Conservation (phyloP, 2,329 filamentous ascomycete genomes). For the Metarhizium album region DNA sequence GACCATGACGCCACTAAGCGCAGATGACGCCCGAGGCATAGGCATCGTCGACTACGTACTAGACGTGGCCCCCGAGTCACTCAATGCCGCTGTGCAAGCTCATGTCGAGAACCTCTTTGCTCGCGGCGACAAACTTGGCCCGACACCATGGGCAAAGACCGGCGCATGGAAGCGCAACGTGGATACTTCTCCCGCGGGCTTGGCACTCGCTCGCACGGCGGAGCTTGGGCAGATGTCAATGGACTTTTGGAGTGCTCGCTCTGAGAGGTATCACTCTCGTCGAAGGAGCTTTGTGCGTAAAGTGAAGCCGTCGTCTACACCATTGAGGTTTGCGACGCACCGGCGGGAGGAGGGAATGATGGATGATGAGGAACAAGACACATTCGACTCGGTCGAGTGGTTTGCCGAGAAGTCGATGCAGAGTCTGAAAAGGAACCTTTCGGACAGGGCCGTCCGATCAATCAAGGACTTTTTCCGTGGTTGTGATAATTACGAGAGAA, state of each 20-base stretch:
- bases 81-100: conserved; percentile 24
- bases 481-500: not conserved
- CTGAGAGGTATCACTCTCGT: conserved; percentile 25
- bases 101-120: conserved; percentile 20
- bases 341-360: conserved; percentile 14
- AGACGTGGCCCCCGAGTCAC: conserved; percentile 18
- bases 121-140: not conserved
- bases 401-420: conserved; percentile 7
- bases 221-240: conserved; percentile 31
- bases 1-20: conserved; percentile 27
- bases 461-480: conserved; percentile 4
- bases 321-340: conserved; percentile 28
- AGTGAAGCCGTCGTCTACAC: conserved; percentile 23
- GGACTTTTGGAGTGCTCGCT: conserved; percentile 29
- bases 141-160: not conserved
- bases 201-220: conserved; percentile 21
- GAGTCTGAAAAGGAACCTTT: conserved; percentile 1
- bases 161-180: conserved; percentile 23
- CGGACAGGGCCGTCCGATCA: conserved; percentile 3
- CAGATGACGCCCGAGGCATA: conserved; percentile 24
- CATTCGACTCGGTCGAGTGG: conserved; percentile 20
- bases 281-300: conserved; percentile 30
- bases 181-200: conserved; percentile 19
- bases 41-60: conserved; percentile 29
- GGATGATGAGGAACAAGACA: conserved; percentile 26